A percentile compares a stretch with the other conserved stretches of the same genome.
Conservation (phyloP, 306 rosid genomes). For the Prunus davidiana region DNA sequence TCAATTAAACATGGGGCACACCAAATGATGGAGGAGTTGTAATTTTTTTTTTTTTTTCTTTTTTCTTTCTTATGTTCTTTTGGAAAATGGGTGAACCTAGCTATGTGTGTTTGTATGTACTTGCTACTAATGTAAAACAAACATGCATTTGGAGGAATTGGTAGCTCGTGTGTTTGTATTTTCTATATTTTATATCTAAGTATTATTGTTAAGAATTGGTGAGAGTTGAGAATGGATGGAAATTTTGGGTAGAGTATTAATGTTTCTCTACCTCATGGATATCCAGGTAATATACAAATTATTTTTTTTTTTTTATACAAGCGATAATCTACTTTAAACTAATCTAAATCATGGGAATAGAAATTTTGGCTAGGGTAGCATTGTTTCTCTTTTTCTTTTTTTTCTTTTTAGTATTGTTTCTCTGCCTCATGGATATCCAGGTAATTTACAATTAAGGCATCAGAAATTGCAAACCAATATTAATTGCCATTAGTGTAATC, state of each 20-base stretch:
- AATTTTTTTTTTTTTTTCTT: not conserved
- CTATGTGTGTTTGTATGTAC: not conserved
- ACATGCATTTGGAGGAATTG: not conserved
- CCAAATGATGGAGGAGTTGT: constrained; percentile 4
- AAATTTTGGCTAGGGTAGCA: no score
- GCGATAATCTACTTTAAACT: no score
- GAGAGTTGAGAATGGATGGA: not conserved
- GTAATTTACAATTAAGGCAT: no score
- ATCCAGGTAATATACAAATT: no score
- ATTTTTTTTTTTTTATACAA: no score
- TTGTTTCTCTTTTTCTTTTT: no score
- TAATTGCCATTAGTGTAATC: no score
- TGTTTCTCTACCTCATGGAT: no score
- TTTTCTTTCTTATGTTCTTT: not conserved
- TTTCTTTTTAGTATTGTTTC: no score
- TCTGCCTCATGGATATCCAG: no score
- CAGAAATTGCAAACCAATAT: no score
- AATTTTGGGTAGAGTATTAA: not conserved
- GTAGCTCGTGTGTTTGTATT: not conserved
- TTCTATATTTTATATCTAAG: not conserved
- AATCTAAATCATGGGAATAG: no score
- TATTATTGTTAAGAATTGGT: not conserved
- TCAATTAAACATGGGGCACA: not conserved
- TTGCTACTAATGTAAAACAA: not conserved
- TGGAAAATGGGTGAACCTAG: not conserved